Conservation (phyloP, 495 filamentous ascomycete species). For the Neurospora sp. region DNA sequence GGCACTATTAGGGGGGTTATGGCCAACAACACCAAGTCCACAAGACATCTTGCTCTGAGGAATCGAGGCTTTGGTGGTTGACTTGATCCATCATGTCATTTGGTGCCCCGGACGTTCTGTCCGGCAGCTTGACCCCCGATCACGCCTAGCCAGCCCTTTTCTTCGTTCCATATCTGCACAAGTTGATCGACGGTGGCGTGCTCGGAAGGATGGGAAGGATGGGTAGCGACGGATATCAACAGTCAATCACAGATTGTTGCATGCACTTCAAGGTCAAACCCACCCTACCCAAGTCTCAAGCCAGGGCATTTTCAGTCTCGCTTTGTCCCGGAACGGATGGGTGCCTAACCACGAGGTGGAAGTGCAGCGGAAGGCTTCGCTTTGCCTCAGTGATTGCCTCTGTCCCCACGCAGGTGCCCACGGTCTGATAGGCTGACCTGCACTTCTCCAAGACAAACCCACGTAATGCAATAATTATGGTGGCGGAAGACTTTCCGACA, state of each 20-base stretch:
- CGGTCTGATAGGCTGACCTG: background rate
- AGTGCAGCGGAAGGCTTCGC: background rate
- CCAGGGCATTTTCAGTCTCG: background rate
- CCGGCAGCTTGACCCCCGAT: background rate
- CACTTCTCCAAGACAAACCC: background rate
- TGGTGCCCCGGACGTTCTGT: background rate
- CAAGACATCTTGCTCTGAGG: background rate
- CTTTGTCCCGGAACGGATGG: background rate
- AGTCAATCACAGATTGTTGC: background rate
- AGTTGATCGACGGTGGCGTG: background rate
- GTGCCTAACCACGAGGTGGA: background rate
- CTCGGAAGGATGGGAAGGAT: background rate
- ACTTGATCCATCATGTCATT: background rate
- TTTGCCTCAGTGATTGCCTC: background rate
- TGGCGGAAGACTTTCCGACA: background rate
- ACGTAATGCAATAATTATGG: background rate
- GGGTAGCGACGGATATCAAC: background rate
- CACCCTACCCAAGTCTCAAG: background rate
- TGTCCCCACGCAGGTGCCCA: background rate
- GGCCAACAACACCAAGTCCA: background rate
- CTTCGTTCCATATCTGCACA: background rate
- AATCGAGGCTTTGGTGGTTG: background rate
- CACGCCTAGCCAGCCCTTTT: background rate
- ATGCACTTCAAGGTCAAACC: background rate
- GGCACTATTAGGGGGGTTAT: background rate